These are phyloP conservation scores for Penicillium sp. DNA, from an alignment of 2,329 filamentous ascomycete species.

Conservation along the genomic window DNA sequence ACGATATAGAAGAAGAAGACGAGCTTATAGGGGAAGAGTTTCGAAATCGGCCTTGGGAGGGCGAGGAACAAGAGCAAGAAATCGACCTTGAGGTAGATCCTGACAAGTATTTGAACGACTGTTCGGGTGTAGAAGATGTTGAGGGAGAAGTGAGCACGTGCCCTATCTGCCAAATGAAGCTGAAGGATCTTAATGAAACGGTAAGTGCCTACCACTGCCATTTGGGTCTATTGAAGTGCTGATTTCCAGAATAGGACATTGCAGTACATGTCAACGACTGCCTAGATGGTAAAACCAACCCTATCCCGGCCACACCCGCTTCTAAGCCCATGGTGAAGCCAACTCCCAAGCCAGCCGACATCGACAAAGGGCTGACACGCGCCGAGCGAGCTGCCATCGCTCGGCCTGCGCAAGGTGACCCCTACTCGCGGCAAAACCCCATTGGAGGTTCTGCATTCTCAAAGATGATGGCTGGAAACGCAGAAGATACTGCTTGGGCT, in stretches of 20 bases:
- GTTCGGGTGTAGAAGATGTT: conserved; percentile 12
- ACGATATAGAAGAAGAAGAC: conserved; percentile 62
- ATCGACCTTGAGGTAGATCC: conserved; percentile 16
- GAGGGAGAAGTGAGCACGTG: conserved; percentile 49
- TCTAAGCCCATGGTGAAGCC: neutral
- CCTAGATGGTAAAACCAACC: conserved; percentile 74
- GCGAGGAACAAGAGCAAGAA: conserved; percentile 36
- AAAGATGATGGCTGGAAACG: conserved; percentile 88
- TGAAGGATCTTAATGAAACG: conserved; percentile 55
- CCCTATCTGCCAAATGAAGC: conserved; percentile 70
- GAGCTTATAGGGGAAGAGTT: conserved; percentile 63
- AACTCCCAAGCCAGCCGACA: conserved; percentile 12
- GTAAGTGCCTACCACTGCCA: conserved; percentile 25
- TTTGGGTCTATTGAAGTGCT: neutral
- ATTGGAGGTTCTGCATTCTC: conserved; percentile 71
- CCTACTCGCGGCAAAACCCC: conserved; percentile 56
- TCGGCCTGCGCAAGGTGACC: conserved; percentile 76
- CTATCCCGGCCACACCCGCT: conserved; percentile 40
- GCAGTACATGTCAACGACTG: conserved; percentile 89
- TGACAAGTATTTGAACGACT: conserved; percentile 27
- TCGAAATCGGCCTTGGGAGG: conserved; percentile 62
- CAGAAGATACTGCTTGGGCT: conserved; percentile 87
- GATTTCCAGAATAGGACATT: conserved; percentile 57
- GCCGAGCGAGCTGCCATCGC: conserved; percentile 68
- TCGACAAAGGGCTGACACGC: conserved; percentile 44